Conservation (phyloP, 768 basidiomycete genomes). For the Saitozyma sp. region DNA sequence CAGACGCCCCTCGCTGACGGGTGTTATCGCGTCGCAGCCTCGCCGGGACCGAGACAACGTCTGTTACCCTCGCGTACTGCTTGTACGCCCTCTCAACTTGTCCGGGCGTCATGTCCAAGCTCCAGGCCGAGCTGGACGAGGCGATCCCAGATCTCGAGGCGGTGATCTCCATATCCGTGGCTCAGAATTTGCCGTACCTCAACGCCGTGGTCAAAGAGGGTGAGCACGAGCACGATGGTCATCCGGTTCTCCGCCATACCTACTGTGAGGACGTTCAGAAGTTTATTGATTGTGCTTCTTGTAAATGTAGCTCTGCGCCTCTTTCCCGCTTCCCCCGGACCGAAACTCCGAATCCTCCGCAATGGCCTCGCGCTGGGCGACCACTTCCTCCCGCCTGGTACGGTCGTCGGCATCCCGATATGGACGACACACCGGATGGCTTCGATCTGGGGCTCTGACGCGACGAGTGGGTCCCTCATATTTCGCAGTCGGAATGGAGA, state of each 20-base stretch:
- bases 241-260: not conserved
- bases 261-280: not conserved
- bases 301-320: constrained; percentile 7
- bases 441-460: constrained; percentile 11
- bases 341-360: constrained; percentile 1
- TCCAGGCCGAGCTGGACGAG: not conserved
- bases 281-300: not conserved
- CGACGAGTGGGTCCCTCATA: constrained; percentile 1
- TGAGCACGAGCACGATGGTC: not conserved
- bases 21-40: not conserved
- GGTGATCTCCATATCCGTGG: not conserved
- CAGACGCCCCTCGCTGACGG: not conserved
- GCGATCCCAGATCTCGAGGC: not conserved
- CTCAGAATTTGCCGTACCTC: constrained; percentile 6
- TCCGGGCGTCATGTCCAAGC: not conserved
- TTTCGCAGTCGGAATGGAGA: too few species aligned
- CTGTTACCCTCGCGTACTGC: not conserved
- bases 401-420: constrained; percentile 11
- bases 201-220: constrained; percentile 12
- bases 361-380: constrained; percentile 4
- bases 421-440: constrained; percentile 8
- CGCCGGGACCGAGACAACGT: constrained; percentile 3
- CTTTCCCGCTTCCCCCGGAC: constrained; percentile 4
- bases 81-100: not conserved
- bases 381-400: constrained; percentile 7